phyloP scores from a whole-genome alignment of 257 asterid species.

The Linaria vulgaris region DNA sequence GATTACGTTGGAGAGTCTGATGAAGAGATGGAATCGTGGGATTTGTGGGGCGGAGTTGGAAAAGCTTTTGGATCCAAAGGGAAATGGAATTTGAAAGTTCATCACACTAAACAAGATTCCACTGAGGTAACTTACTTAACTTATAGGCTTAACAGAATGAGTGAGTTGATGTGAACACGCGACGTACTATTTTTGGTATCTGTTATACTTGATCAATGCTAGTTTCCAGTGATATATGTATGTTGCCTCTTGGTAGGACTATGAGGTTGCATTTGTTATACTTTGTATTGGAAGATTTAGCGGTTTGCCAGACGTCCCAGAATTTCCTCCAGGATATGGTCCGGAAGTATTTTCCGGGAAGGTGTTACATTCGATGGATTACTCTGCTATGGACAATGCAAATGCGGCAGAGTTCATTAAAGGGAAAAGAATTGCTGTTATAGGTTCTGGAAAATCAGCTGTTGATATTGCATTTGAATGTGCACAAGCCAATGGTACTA shows the following conservation, averaged over 20 bases:
- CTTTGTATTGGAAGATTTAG: slow-evolving; percentile 68
- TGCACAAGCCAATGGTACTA: slow-evolving; percentile 46
- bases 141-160: no score
- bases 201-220: no score
- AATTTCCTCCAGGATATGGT: slow-evolving; percentile 44
- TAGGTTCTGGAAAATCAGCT: slow-evolving; percentile 66
- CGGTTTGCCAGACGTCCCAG: slow-evolving; percentile 59
- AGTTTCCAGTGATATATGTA: no score
- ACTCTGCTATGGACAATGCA: slow-evolving; percentile 48
- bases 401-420: slow-evolving; percentile 48
- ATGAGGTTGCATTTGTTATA: slow-evolving; percentile 52
- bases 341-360: slow-evolving; percentile 55
- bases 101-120: slow-evolving; percentile 18
- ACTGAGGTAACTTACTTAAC: slow-evolving; percentile 31
- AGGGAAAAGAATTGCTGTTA: slow-evolving; percentile 46
- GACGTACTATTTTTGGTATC: no score
- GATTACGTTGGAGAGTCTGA: slow-evolving; percentile 47
- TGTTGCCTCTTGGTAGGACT: slow-evolving; percentile 35
- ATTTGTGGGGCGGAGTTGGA: slow-evolving; percentile 29
- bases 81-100: slow-evolving; percentile 56
- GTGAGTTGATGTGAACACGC: no score
- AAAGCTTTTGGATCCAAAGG: slow-evolving; percentile 60
- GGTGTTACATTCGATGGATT: slow-evolving; percentile 62
- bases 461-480: slow-evolving; percentile 49
- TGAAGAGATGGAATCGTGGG: slow-evolving; percentile 46